Base-by-base conservation (phyloP, 1,284 basidiomycete species). In the Rhodotorula sp. region DNA sequence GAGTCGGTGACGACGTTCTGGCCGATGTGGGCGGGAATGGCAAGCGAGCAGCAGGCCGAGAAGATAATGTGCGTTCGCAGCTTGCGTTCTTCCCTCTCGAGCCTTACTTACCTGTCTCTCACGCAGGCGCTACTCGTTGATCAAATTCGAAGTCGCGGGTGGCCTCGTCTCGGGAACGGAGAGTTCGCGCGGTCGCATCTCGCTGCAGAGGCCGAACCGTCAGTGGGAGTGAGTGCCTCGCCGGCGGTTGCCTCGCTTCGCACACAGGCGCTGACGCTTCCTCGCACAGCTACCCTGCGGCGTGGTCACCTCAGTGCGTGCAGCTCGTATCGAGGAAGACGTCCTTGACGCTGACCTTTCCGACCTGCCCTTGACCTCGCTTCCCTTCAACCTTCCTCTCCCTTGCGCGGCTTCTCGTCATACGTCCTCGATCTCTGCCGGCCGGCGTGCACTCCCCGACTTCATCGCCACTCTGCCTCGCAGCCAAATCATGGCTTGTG, bases 161-260 rank as follows among this genome's bases (percentile, higher is more conserved):
- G 95, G 95, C n/a, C 84, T 99, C 29, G 92, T 96, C 8, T 92
- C 94, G 19, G 95, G 95, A 64, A 98, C 96, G 1, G 95, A 98
- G 78, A 92, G 94, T 81, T 97, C 94, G 58, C 86, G 95, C 69
- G 95, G 95, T 57, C 91, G 90, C 80, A 94, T 99, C 74, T 94
- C 93, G 22, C 84, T 98, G 63, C 92, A 96, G 78, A 85, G 95
- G 58, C 96, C 96, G n/a, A 97, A 97, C 82, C 91, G 96, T 76
- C 96, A 98, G 80, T 98, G 95, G 95, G 95, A 81, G 74, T 74
- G 59, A 66, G 60, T 66, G 29, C 19, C 52, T 19, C 46, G 27
- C 32, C n/a, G n/a, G n/a, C 52, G 29, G 2, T n/a, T 52, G 22
- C 48, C 29, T 34, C 30, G 9, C 2, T 32, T 10, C 11, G 5